Evolutionary conservation across 768 basidiomycete species (phyloP), one percentile per base, ranked within the genome.

Genomic region (Rubroboletus satanas): DNA sequence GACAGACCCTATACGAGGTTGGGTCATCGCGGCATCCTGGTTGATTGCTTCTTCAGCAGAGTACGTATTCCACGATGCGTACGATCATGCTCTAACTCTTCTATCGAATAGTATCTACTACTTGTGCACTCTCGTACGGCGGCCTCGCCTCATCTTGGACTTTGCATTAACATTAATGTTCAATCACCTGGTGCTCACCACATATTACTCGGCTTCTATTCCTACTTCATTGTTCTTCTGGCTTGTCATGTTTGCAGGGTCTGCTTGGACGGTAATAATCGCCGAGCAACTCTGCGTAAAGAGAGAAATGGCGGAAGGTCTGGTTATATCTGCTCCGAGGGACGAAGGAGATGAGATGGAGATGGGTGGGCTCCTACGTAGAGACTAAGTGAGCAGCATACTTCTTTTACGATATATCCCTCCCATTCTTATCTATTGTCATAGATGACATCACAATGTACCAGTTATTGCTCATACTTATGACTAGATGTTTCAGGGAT

Each of bases 201-300:
- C 92, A 36, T 98, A 98, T 74, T 83, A 83, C 64, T 74, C 83
- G 12, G 72, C 75, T 52, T 70, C 71, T 45, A 64, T 88, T 66
- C 97, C 97, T 7, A 90, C 90, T 0, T 95, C 93, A 1, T 68
- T 91, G 35, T 98, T 96, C 78, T 98, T 90, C 77, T 99, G 95
- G 94, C 65, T 84, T 45, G 78, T 95, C 47, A 76, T 95, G 67
- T 71, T 81, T n/a, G 74, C 75, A 38, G 86, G 90, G 42, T 79
- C 91, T 7, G 74, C 83, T n/a, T 62, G 87, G 37, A 89, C 85
- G 56, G 82, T 98, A 58, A 77, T 93, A 50, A 70, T 87, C 12
- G 90, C 93, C 1, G 97, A 99, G 67, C 93, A 98, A 64, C 76
- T 97, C 28, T 95, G 96, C 67, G 89, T 96, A 28, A 85, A 81